These are phyloP conservation scores for Sporodiniella umbellata DNA, from an alignment of 371 early-diverging fungal species.

Conservation along the genomic window DNA sequence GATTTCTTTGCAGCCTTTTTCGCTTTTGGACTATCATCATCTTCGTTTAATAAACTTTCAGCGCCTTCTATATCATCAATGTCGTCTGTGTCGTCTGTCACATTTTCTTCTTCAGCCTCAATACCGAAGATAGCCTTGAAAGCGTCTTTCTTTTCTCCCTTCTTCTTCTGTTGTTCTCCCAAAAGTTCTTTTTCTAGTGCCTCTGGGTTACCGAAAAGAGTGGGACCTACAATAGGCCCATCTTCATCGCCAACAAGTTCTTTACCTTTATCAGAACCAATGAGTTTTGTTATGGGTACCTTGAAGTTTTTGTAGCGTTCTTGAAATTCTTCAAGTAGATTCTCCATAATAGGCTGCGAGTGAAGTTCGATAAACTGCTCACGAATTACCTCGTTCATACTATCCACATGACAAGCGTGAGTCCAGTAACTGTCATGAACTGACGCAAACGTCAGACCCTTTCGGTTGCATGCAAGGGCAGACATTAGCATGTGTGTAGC, in stretches of 20 bases:
- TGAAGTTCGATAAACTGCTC: constrained; percentile 92
- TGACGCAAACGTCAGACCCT: constrained; percentile 85
- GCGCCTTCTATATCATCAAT: constrained; percentile 8
- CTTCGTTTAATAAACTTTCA: constrained; percentile 10
- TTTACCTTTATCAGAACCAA: background rate
- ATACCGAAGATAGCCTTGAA: constrained; percentile 34
- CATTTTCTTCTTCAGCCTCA: constrained; percentile 7
- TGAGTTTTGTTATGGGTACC: constrained; percentile 48
- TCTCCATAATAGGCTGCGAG: constrained; percentile 79
- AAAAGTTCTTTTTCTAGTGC: constrained; percentile 13
- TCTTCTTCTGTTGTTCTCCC: constrained; percentile 25
- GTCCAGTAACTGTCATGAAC: constrained; percentile 99
- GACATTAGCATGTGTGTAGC: constrained; percentile 98
- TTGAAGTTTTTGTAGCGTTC: constrained; percentile 76
- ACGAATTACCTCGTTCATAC: constrained; percentile 82
- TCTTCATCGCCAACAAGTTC: constrained; percentile 1
- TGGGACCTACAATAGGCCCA: background rate
- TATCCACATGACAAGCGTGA: constrained; percentile 89
- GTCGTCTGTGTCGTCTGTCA: constrained; percentile 15
- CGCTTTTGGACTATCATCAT: constrained; percentile 13
- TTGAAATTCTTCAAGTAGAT: constrained; percentile 80
- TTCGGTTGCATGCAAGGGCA: constrained; percentile 80
- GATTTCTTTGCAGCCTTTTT: background rate
- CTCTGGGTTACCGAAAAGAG: constrained; percentile 9
- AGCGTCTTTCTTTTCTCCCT: constrained; percentile 26